Percentiles rank a stretch among this genome's conserved stretches.
Evolutionary conservation across 306 rosid genomes (phyloP).

Genomic region (Cicer arietinum): DNA sequence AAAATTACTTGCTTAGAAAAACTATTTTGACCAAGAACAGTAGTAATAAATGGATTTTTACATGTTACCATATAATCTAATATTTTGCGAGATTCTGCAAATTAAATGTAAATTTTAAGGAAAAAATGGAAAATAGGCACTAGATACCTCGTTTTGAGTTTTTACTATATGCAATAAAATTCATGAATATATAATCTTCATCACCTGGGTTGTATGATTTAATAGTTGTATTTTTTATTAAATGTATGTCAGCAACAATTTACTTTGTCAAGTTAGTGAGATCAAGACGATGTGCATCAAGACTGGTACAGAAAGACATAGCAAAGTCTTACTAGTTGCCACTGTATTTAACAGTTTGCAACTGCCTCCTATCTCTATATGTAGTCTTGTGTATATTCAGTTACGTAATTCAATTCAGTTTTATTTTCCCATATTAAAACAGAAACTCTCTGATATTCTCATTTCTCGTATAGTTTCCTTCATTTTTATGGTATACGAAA

Average conservation of each 20-base stretch:
- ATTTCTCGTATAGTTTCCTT: neutral
- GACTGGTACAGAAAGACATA: neutral
- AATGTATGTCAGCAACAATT: neutral
- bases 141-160: neutral
- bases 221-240: neutral
- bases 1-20: neutral
- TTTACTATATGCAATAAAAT: neutral
- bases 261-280: neutral
- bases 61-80: conserved; percentile 1
- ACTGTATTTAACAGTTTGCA: neutral
- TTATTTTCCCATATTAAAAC: neutral
- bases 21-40: conserved; percentile 7
- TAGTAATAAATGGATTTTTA: neutral
- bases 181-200: conserved; percentile 11
- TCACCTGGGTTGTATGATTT: neutral
- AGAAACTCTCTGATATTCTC: conserved; percentile 1
- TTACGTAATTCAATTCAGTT: neutral
- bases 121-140: neutral
- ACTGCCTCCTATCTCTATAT: neutral
- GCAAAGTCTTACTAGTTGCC: neutral
- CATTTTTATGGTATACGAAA: neutral
- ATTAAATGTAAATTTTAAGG: conserved; percentile 10
- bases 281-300: neutral
- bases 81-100: conserved; percentile 5
- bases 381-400: neutral